These are phyloP conservation scores for Umbelopsis sp. DNA, from an alignment of 192 early-diverging fungal genomes.

Conservation along the genomic window DNA sequence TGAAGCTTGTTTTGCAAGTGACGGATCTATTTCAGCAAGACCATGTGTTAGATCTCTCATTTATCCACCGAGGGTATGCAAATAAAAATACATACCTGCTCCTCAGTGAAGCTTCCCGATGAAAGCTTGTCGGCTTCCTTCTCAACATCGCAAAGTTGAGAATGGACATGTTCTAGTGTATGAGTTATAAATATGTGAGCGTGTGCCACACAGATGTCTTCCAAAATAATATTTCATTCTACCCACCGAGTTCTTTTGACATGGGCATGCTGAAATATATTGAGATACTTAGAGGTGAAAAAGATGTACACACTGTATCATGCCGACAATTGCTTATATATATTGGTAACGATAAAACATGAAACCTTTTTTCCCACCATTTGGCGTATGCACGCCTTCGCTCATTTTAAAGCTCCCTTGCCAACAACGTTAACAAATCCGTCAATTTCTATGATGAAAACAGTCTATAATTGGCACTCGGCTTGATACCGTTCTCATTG, in stretches of 20 bases:
- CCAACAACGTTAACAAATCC: neutral
- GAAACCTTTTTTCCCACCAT: neutral
- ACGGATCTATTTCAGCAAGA: neutral
- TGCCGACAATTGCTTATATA: no score
- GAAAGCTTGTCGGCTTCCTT: neutral
- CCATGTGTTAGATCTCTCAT: neutral
- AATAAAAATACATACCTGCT: neutral
- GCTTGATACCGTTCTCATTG: no score
- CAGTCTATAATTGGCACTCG: no score
- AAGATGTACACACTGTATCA: neutral
- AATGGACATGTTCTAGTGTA: neutral
- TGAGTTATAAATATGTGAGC: neutral
- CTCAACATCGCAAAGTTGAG: neutral
- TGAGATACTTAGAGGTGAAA: neutral
- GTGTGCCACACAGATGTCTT: neutral
- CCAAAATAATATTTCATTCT: neutral
- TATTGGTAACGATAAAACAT: neutral
- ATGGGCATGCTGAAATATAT: conserved; percentile 8
- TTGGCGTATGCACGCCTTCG: neutral
- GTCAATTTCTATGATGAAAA: neutral
- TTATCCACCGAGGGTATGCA: no score
- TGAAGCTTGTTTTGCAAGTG: conserved; percentile 16
- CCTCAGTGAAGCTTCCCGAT: conserved; percentile 6
- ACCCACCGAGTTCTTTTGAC: conserved; percentile 9
- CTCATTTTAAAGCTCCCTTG: neutral